Evolutionary conservation across 2,329 filamentous ascomycete genomes (phyloP).

Genomic region (Alternaria gansuensis): DNA sequence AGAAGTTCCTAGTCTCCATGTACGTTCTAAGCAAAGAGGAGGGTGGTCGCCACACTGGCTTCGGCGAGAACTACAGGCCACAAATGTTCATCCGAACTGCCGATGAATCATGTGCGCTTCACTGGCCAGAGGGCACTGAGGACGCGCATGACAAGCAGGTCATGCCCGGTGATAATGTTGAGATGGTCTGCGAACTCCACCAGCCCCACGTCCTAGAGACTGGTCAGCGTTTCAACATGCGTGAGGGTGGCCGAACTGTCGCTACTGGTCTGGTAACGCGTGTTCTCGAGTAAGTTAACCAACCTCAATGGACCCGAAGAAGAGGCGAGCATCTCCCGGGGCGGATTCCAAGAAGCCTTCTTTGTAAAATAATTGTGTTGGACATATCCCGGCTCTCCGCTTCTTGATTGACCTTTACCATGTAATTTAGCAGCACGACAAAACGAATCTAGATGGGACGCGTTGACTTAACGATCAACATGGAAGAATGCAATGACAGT

Average conservation of each 20-base stretch:
- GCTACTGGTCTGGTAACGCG: constrained; percentile 53
- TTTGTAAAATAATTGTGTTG: constrained; percentile 38
- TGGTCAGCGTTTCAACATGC: constrained; percentile 97
- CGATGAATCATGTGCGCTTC: constrained; percentile 76
- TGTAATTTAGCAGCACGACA: constrained; percentile 41
- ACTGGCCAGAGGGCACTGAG: constrained; percentile 85
- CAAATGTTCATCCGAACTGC: constrained; percentile 96
- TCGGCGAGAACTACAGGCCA: constrained; percentile 94
- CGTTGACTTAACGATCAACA: constrained; percentile 31
- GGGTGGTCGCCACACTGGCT: constrained; percentile 95
- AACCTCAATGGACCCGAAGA: neutral
- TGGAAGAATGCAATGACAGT: constrained; percentile 34
- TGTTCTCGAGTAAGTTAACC: constrained; percentile 45
- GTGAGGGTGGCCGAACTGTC: constrained; percentile 82
- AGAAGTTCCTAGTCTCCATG: constrained; percentile 92
- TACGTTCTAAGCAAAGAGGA: constrained; percentile 98
- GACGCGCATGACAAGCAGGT: constrained; percentile 79
- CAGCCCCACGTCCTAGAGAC: constrained; percentile 86
- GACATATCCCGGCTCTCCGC: constrained; percentile 38
- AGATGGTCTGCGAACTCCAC: constrained; percentile 91
- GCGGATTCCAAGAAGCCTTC: constrained; percentile 23
- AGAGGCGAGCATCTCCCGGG: constrained; percentile 18
- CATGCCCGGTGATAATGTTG: constrained; percentile 98
- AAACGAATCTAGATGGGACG: constrained; percentile 34
- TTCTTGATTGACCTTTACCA: constrained; percentile 34